These are phyloP conservation scores for Leucoagaricus sp. DNA, from an alignment of 1,284 basidiomycete species.

Conservation along the genomic window DNA sequence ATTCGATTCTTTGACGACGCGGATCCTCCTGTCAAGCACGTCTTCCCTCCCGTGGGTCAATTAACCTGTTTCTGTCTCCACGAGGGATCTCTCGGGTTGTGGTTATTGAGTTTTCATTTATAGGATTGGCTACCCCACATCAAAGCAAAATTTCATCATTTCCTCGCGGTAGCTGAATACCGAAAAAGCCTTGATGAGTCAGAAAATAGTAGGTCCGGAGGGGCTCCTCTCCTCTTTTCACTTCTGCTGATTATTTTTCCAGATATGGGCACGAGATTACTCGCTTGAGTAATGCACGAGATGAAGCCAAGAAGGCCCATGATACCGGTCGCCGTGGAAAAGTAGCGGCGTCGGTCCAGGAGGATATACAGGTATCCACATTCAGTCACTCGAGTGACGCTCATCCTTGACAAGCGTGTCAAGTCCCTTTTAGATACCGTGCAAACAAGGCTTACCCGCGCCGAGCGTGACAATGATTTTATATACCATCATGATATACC, in stretches of 20 bases:
- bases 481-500: slow-evolving; percentile 94
- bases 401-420: slow-evolving; percentile 15
- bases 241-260: slow-evolving; percentile 13
- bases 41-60: slow-evolving; percentile 46
- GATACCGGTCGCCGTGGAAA: slow-evolving; percentile 68
- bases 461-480: slow-evolving; percentile 92
- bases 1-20: slow-evolving; percentile 54
- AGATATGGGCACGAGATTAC: slow-evolving; percentile 88
- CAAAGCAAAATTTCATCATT: slow-evolving; percentile 84
- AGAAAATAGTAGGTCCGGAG: slow-evolving; percentile 66
- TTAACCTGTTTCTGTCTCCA: slow-evolving; percentile 47
- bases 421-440: slow-evolving; percentile 71
- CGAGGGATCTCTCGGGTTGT: background rate
- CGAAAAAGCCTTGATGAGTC: slow-evolving; percentile 90
- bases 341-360: slow-evolving; percentile 62
- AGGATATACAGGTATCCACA: slow-evolving; percentile 72
- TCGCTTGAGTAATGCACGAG: slow-evolving; percentile 69
- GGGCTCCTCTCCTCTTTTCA: slow-evolving; percentile 4
- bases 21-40: slow-evolving; percentile 42
- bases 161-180: slow-evolving; percentile 88
- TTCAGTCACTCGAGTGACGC: slow-evolving; percentile 11
- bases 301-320: slow-evolving; percentile 72
- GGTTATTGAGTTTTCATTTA: slow-evolving; percentile 14
- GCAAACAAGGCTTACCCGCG: slow-evolving; percentile 69
- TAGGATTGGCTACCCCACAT: slow-evolving; percentile 86